Conservation (phyloP, 23 red algal species). For the Cyanidioschyzon merolae region DNA sequence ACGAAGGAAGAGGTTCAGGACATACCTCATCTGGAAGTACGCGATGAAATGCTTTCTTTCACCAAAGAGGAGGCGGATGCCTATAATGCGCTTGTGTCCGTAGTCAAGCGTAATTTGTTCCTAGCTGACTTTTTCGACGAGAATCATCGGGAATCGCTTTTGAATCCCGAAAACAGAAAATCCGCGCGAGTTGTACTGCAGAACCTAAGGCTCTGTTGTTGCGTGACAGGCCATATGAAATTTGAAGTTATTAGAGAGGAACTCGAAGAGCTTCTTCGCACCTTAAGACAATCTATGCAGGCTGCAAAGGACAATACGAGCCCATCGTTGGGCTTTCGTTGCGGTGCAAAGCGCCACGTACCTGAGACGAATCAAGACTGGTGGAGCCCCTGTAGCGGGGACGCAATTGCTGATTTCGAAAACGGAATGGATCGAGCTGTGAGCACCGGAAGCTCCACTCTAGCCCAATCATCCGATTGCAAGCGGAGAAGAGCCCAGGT, state of each 20-base stretch:
- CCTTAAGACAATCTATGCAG: too few species aligned
- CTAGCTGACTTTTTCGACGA: slow-evolving; percentile 38
- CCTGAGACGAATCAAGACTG: too few species aligned
- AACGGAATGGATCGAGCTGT: too few species aligned
- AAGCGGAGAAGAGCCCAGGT: too few species aligned
- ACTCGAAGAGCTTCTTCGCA: not conserved
- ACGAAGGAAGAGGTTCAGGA: slow-evolving; percentile 20
- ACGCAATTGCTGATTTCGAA: too few species aligned
- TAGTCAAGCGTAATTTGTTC: slow-evolving; percentile 33
- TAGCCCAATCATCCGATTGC: too few species aligned
- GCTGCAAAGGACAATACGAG: too few species aligned
- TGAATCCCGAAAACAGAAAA: slow-evolving; percentile 23
- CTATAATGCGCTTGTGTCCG: slow-evolving; percentile 29
- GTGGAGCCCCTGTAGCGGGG: too few species aligned
- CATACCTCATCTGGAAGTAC: slow-evolving; percentile 23
- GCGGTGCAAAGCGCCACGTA: too few species aligned
- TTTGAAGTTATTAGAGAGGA: slow-evolving; percentile 21
- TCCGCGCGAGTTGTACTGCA: slow-evolving; percentile 5
- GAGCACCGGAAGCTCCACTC: too few species aligned
- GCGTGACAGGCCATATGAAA: slow-evolving; percentile 36
- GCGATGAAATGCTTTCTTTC: slow-evolving; percentile 1
- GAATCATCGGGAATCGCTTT: slow-evolving; percentile 28
- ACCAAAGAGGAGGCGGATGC: slow-evolving; percentile 9
- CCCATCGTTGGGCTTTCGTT: too few species aligned
- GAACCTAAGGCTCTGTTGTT: slow-evolving; percentile 36